These are phyloP conservation scores for Nothophaeocryptopus gaeumannii DNA, from an alignment of 2,329 filamentous ascomycete genomes.

Conservation along the genomic window DNA sequence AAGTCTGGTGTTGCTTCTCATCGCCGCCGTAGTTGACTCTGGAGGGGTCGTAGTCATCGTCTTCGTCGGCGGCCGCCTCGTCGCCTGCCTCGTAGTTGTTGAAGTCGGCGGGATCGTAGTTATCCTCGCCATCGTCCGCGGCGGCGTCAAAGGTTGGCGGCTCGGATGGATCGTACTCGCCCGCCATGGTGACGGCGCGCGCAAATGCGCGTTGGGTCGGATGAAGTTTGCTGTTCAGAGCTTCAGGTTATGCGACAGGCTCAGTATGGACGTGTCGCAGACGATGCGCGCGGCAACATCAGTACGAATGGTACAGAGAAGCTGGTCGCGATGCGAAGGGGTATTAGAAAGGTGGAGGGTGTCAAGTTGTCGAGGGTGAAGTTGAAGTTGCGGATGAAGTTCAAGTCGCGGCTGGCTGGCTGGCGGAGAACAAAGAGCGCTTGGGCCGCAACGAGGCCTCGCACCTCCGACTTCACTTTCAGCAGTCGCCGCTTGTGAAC, in stretches of 20 bases:
- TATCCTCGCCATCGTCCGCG: constrained; percentile 27
- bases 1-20: constrained; percentile 2
- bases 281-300: background rate
- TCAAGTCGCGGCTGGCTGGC: too few relatives aligned
- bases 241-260: background rate
- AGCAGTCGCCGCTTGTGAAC: too few relatives aligned
- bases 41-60: constrained; percentile 37
- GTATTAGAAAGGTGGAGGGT: too few relatives aligned
- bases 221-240: too few relatives aligned
- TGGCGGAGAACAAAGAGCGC: too few relatives aligned
- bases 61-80: constrained; percentile 30
- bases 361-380: too few relatives aligned
- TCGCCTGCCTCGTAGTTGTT: constrained; percentile 16
- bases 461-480: too few relatives aligned
- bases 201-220: background rate
- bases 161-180: constrained; percentile 38
- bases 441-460: too few relatives aligned
- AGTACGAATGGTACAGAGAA: too few relatives aligned
- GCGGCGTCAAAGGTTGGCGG: constrained; percentile 25
- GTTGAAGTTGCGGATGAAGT: too few relatives aligned
- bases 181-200: constrained; percentile 42
- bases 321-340: too few relatives aligned
- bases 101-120: constrained; percentile 36
- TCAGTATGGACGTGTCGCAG: background rate
- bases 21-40: constrained; percentile 28